These are phyloP conservation scores for Penicillium sp. DNA, from an alignment of 2,329 filamentous ascomycete genomes.

Conservation along the genomic window DNA sequence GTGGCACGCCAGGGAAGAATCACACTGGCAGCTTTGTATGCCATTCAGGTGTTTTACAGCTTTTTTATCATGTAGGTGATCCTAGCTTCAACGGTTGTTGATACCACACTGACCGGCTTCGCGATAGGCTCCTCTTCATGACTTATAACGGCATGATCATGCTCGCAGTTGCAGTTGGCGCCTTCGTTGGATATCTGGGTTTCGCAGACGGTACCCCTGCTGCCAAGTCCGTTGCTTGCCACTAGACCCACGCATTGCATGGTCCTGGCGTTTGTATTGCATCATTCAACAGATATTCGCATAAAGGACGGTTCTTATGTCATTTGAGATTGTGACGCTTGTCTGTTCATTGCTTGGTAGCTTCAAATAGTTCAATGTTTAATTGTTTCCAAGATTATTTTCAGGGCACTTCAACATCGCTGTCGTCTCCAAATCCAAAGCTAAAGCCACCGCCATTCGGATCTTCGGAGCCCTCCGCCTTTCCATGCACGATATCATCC, in stretches of 20 bases:
- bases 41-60: slow-evolving; percentile 92
- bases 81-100: not conserved
- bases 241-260: slow-evolving; percentile 53
- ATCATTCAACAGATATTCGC: not conserved
- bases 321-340: not conserved
- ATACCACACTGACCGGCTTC: not conserved
- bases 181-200: slow-evolving; percentile 80
- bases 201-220: slow-evolving; percentile 71
- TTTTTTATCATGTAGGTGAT: slow-evolving; percentile 96
- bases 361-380: not conserved
- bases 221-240: slow-evolving; percentile 86
- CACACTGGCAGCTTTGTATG: slow-evolving; percentile 81
- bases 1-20: slow-evolving; percentile 69
- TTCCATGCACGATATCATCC: slow-evolving; percentile 70
- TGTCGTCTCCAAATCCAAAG: slow-evolving; percentile 63
- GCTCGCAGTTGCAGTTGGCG: slow-evolving; percentile 83
- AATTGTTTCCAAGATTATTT: not conserved
- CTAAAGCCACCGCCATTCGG: slow-evolving; percentile 52
- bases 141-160: slow-evolving; percentile 99
- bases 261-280: not conserved
- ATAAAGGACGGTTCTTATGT: slow-evolving; percentile 1
- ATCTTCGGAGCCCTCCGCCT: slow-evolving; percentile 36
- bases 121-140: slow-evolving; percentile 88
- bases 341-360: not conserved
- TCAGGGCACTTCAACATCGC: slow-evolving; percentile 52